Evolutionary conservation across 1,284 basidiomycete genomes (phyloP).

Genomic region (Apiotrichum veenhuisii): DNA sequence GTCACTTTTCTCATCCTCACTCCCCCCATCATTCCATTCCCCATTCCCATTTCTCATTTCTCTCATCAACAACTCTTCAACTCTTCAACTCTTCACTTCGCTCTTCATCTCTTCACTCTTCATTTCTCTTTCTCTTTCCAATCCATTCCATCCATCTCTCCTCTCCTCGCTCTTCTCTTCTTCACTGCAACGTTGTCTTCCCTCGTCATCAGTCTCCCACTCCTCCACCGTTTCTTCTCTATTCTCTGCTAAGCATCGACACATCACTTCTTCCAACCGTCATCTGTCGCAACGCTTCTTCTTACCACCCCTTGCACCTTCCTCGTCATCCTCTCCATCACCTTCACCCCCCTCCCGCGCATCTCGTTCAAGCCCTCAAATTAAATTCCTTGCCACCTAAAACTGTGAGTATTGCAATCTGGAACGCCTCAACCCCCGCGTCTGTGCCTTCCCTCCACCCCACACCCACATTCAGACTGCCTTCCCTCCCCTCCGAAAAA

Average conservation of each 20-base stretch:
- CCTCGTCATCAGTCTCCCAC: neutral
- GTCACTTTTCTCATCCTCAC: too few species aligned
- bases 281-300: too few species aligned
- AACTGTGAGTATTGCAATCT: neutral
- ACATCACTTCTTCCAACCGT: neutral
- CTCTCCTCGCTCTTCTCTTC: neutral
- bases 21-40: too few species aligned
- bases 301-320: neutral
- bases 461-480: constrained; percentile 3
- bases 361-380: too few species aligned
- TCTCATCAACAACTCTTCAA: neutral
- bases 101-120: constrained; percentile 1
- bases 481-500: neutral
- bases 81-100: constrained; percentile 1
- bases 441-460: constrained; percentile 2
- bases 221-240: neutral
- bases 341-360: too few species aligned
- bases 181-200: neutral
- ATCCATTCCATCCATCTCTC: neutral
- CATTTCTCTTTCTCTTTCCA: neutral
- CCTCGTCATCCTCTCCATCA: neutral
- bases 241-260: constrained; percentile 6
- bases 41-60: neutral
- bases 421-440: neutral
- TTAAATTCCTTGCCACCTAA: neutral